These are phyloP conservation scores for Angomonas desouzai DNA, from an alignment of 208 protist genomes.

Conservation along the genomic window DNA sequence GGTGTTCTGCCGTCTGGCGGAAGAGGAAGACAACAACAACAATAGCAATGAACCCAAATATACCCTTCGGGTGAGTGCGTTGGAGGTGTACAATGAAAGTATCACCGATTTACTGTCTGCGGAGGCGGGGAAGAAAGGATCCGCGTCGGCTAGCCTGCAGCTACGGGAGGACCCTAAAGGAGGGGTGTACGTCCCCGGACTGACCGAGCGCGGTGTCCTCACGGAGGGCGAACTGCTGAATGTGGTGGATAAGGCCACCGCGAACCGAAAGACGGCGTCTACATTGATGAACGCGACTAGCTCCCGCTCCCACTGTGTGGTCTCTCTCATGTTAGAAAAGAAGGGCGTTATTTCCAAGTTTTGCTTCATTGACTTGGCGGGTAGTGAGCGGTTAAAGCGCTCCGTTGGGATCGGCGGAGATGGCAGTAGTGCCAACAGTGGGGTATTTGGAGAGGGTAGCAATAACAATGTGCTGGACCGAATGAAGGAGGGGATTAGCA, in stretches of 20 bases:
- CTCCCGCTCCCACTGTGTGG: constrained; percentile 91
- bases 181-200: constrained; percentile 77
- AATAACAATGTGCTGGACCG: constrained; percentile 37
- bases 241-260: constrained; percentile 78
- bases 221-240: constrained; percentile 63
- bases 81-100: constrained; percentile 95
- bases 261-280: constrained; percentile 86
- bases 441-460: background rate
- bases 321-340: constrained; percentile 81
- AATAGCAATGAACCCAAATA: constrained; percentile 6
- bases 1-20: constrained; percentile 68
- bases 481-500: constrained; percentile 91
- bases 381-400: constrained; percentile 89
- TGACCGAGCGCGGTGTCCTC: constrained; percentile 61
- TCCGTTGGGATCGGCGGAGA: constrained; percentile 37
- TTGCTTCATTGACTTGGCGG: constrained; percentile 94
- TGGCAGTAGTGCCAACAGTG: background rate
- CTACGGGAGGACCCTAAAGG: constrained; percentile 83
- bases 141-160: constrained; percentile 23
- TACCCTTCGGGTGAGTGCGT: constrained; percentile 53
- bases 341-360: constrained; percentile 65
- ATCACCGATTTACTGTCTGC: constrained; percentile 81
- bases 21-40: constrained; percentile 18
- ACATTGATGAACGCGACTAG: constrained; percentile 92
- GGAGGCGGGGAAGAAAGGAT: background rate